Percentiles rank a stretch among this genome's conserved stretches.
phyloP scores from a whole-genome alignment of 164 flowering plant genomes.

The Sextonia rubra region DNA sequence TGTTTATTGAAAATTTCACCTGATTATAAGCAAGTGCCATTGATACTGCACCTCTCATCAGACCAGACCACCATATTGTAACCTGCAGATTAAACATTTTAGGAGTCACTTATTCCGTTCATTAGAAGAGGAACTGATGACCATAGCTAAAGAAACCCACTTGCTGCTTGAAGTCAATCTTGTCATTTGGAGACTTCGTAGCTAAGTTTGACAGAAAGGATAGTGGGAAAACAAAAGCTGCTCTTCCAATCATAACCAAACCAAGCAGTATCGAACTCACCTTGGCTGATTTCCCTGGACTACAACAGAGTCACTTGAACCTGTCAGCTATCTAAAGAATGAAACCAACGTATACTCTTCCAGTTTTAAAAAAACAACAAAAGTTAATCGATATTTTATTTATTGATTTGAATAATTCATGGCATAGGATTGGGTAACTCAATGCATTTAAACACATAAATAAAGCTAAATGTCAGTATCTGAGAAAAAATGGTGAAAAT shows the following conservation, averaged over 20 bases:
- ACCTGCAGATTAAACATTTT: conserved; percentile 24
- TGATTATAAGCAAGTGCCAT: conserved; percentile 55
- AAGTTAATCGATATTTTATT: too few relatives aligned
- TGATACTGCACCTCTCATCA: conserved; percentile 57
- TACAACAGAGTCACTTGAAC: conserved; percentile 10
- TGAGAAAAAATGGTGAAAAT: too few relatives aligned
- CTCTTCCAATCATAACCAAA: conserved; percentile 40
- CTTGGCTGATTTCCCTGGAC: conserved; percentile 38
- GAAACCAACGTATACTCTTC: too few relatives aligned
- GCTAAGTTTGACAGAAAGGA: conserved; percentile 34
- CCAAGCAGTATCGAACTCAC: conserved; percentile 38
- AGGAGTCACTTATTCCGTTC: background rate
- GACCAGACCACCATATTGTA: conserved; percentile 61
- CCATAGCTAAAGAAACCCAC: conserved; percentile 8
- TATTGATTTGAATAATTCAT: too few relatives aligned
- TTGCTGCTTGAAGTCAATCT: conserved; percentile 36
- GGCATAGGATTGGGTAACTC: too few relatives aligned
- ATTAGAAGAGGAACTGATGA: background rate
- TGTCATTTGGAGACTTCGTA: conserved; percentile 27
- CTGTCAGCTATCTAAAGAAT: background rate
- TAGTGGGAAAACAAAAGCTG: conserved; percentile 48
- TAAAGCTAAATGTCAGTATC: too few relatives aligned
- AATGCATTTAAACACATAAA: too few relatives aligned
- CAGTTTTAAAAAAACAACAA: too few relatives aligned
- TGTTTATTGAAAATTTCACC: conserved; percentile 19